Base-by-base conservation (phyloP, 371 early-diverging fungal genomes). In the Mucor lusitanicus region DNA sequence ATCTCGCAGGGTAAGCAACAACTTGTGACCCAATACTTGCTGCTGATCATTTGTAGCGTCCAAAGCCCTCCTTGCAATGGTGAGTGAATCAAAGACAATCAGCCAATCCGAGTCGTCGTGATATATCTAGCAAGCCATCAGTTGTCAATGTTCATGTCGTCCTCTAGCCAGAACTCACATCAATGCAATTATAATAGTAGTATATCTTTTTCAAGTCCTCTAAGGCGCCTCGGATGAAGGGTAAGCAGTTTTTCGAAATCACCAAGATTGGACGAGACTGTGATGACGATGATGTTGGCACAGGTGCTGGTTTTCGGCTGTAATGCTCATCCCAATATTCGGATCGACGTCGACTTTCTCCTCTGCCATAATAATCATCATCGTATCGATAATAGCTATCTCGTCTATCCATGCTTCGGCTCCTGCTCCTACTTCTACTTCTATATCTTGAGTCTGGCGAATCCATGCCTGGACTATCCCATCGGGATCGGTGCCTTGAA, bases 61-160 rank as follows among this genome's bases (percentile, higher is more conserved):
- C 60, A 80, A 75, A 13, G 84, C 86, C 40, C 74, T 77, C 44
- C 80, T 79, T 15, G 86, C 88, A 8, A 80, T 74, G n/a, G 74
- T 77, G 7, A 79, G 33, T 7, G 88, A 86, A 37, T 84, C 85
- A 64, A 87, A 87, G 1, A 84, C 81, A 23, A 86, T 79, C 50
- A 80, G 77, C 88, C 88, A 87, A 56, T 85, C 79, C n/a, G 83
- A 81, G 11, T 80, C 83, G 69, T 87, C 84, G 19, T 84, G 81
- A 46, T 80, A 83, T 30, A 85, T 76, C 81, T 84, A 68, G 7
- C 15, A 58, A 48, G 28, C 30, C 55, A 27, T 55, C 3, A 55
- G 4, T 19, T 53, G 35, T 28, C 19, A 21, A 8, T 53, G 42
- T 50, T 50, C 4, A 54, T 28, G n/a, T 19, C 21, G 35, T 23